Percentiles rank a stretch among this genome's conserved stretches.
Conservation (phyloP, 345 rosid species). For the Melaleuca alternifolia region DNA sequence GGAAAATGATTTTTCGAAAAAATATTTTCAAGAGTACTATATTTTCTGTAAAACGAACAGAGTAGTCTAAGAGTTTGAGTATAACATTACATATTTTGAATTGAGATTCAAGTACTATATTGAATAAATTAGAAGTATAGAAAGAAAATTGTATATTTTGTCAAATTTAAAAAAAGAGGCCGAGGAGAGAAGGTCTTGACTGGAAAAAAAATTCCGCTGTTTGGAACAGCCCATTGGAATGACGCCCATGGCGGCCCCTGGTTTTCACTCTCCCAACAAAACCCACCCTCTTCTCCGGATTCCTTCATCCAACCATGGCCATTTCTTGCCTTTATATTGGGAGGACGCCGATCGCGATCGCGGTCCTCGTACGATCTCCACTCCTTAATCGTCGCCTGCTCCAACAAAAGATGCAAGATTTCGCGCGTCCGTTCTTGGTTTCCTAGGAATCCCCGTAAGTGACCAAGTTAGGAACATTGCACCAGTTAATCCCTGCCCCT, state of each 20-base stretch:
- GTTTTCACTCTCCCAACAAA: constrained; percentile 31
- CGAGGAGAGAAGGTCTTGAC: background rate
- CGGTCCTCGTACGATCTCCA: background rate
- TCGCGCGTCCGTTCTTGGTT: background rate
- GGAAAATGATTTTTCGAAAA: too few species aligned
- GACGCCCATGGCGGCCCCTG: constrained; percentile 51
- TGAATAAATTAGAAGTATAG: too few species aligned
- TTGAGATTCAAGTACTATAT: too few species aligned
- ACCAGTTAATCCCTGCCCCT: background rate
- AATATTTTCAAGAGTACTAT: too few species aligned
- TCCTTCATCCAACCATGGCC: background rate
- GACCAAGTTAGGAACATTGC: background rate
- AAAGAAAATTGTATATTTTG: too few species aligned
- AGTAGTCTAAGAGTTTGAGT: too few species aligned
- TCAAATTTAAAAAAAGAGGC: too few species aligned
- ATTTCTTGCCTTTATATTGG: background rate
- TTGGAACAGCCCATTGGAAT: constrained; percentile 52
- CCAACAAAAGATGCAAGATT: background rate
- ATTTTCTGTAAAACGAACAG: too few species aligned
- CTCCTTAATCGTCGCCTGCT: background rate
- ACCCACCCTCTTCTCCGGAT: constrained; percentile 11
- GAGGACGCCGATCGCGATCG: background rate
- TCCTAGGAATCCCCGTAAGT: background rate
- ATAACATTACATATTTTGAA: too few species aligned
- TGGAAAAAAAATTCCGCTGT: constrained; percentile 17